These are phyloP conservation scores for Heliosperma pusillum DNA, from an alignment of 148 eudicot genomes.

Conservation along the genomic window DNA sequence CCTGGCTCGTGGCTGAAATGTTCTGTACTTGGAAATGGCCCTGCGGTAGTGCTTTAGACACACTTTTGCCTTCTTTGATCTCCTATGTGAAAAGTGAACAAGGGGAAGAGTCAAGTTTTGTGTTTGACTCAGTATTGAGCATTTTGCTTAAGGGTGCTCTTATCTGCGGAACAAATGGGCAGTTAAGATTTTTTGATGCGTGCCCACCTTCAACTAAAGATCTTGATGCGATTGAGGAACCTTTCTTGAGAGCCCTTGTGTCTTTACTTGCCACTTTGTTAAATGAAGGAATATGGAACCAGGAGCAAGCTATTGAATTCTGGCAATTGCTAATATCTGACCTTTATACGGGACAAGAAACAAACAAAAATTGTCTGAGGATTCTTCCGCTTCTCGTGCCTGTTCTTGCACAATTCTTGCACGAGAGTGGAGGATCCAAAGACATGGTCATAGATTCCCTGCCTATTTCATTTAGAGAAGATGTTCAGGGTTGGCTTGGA, in stretches of 20 bases:
- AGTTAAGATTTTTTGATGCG: constrained; percentile 37
- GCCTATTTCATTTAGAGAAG: constrained; percentile 35
- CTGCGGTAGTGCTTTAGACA: constrained; percentile 61
- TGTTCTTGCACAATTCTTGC: constrained; percentile 56
- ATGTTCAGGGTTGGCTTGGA: constrained; percentile 70
- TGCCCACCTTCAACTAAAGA: constrained; percentile 62
- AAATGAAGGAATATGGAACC: constrained; percentile 57
- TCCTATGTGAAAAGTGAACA: constrained; percentile 35
- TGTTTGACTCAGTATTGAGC: constrained; percentile 49
- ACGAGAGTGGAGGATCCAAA: constrained; percentile 21
- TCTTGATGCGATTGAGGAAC: constrained; percentile 57
- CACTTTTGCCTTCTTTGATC: constrained; percentile 63
- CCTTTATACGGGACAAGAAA: constrained; percentile 63
- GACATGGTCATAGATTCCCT: constrained; percentile 30
- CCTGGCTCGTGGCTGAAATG: constrained; percentile 94
- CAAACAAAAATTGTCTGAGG: constrained; percentile 56
- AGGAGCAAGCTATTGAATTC: constrained; percentile 43
- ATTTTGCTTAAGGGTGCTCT: constrained; percentile 85
- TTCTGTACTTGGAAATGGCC: constrained; percentile 93
- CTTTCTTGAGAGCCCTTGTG: constrained; percentile 70
- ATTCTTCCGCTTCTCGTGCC: constrained; percentile 59
- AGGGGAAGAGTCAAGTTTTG: constrained; percentile 20
- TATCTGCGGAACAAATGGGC: constrained; percentile 46
- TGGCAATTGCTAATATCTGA: constrained; percentile 55
- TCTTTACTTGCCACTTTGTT: constrained; percentile 51